phyloP scores from a whole-genome alignment of 208 protist species.

The Leishmania lainsoni region DNA sequence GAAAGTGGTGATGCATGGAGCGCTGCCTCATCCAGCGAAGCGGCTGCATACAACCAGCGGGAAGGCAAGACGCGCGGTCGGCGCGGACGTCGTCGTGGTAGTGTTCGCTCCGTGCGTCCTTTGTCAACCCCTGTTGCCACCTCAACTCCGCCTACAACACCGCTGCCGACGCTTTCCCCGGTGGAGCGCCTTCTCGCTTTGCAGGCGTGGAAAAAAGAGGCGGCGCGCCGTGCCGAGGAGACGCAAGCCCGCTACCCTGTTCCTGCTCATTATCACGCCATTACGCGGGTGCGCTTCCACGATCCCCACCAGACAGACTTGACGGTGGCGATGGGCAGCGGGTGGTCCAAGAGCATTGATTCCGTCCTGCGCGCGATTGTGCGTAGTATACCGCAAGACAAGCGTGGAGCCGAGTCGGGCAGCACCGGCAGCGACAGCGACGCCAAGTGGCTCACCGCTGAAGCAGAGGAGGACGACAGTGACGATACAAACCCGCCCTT shows the following conservation, averaged over 20 bases:
- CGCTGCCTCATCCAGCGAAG: background rate
- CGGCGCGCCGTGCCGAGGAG: constrained; percentile 31
- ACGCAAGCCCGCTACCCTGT: constrained; percentile 55
- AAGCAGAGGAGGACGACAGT: constrained; percentile 26
- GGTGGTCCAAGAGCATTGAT: constrained; percentile 47
- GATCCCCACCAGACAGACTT: constrained; percentile 54
- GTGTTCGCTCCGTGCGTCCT: background rate
- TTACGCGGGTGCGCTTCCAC: constrained; percentile 77
- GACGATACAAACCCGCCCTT: constrained; percentile 11
- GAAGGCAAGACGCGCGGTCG: constrained; percentile 16
- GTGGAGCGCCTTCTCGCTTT: constrained; percentile 65
- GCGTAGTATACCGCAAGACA: constrained; percentile 33
- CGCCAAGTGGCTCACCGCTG: constrained; percentile 3
- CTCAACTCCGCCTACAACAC: background rate
- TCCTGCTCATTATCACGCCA: constrained; percentile 63
- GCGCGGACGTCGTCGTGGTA: constrained; percentile 15
- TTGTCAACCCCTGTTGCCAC: background rate
- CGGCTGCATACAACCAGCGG: background rate
- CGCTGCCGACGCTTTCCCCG: constrained; percentile 25
- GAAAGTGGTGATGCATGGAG: background rate
- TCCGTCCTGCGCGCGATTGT: constrained; percentile 60
- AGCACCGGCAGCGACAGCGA: constrained; percentile 1
- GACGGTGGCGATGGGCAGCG: constrained; percentile 60
- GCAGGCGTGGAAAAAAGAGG: constrained; percentile 60
- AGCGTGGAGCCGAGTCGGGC: background rate